These are phyloP conservation scores for Cordyceps javanica DNA, from an alignment of 2,329 filamentous ascomycete genomes.

Conservation along the genomic window DNA sequence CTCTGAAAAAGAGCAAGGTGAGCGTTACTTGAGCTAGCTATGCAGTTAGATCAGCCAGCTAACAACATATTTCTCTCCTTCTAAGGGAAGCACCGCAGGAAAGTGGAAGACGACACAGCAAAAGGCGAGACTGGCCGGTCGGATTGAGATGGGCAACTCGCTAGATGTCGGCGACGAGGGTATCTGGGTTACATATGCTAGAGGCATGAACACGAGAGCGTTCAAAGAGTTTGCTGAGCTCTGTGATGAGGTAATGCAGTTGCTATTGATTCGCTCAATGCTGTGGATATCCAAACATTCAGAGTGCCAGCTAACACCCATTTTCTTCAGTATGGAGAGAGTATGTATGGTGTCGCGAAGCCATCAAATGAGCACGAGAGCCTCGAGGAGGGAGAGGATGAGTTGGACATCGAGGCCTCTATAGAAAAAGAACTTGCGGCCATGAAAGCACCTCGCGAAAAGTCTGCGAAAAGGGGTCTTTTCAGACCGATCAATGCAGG, in stretches of 20 bases:
- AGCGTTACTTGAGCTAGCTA: slow-evolving; percentile 5
- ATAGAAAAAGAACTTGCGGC: slow-evolving; percentile 66
- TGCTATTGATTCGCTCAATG: slow-evolving; percentile 2
- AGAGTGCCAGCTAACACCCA: neutral
- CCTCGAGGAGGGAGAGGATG: slow-evolving; percentile 37
- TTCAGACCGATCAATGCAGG: slow-evolving; percentile 50
- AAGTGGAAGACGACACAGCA: slow-evolving; percentile 59
- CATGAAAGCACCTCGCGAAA: slow-evolving; percentile 43
- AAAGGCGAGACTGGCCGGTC: slow-evolving; percentile 39
- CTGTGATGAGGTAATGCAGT: slow-evolving; percentile 53
- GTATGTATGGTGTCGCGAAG: slow-evolving; percentile 47
- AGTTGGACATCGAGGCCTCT: slow-evolving; percentile 64
- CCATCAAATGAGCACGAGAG: slow-evolving; percentile 25
- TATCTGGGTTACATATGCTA: slow-evolving; percentile 72
- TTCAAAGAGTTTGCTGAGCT: slow-evolving; percentile 60
- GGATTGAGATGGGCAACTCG: slow-evolving; percentile 35
- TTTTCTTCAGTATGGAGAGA: slow-evolving; percentile 55
- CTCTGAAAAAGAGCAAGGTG: slow-evolving; percentile 38
- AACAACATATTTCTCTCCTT: neutral
- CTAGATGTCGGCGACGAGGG: slow-evolving; percentile 65
- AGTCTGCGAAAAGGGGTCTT: slow-evolving; percentile 36
- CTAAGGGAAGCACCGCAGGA: slow-evolving; percentile 38
- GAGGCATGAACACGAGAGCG: slow-evolving; percentile 64
- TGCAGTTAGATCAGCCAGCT: neutral
- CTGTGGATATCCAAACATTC: too few relatives aligned